Evolutionary conservation across 345 rosid genomes (phyloP).

Genomic region (Lepidium didymum): DNA sequence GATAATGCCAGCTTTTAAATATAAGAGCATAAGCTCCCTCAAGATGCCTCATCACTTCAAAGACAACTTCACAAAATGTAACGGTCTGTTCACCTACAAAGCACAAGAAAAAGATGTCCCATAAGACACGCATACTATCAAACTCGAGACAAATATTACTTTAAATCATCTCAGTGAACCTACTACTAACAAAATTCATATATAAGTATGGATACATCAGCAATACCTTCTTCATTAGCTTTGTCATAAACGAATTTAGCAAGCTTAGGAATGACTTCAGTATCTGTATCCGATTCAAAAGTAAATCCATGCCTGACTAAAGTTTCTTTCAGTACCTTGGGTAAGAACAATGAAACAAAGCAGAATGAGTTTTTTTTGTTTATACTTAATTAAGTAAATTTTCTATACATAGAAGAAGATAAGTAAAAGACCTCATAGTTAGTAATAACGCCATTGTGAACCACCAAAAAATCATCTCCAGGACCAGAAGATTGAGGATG

Average conservation of each 20-base stretch:
- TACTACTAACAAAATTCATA: not conserved
- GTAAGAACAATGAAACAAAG: not conserved
- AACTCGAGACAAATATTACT: not conserved
- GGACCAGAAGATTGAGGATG: constrained; percentile 86
- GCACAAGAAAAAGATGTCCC: constrained; percentile 5
- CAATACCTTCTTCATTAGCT: constrained; percentile 76
- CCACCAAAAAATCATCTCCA: constrained; percentile 85
- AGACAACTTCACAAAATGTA: constrained; percentile 82
- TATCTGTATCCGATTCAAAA: constrained; percentile 90
- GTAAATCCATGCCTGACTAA: constrained; percentile 76
- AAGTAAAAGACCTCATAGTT: constrained; percentile 67
- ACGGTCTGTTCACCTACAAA: constrained; percentile 59
- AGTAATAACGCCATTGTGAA: constrained; percentile 88
- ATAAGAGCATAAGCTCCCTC: constrained; percentile 99
- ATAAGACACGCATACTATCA: not conserved
- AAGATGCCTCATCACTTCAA: constrained; percentile 93
- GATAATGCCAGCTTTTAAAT: constrained; percentile 87
- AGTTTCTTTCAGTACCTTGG: constrained; percentile 67
- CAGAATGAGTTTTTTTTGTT: not conserved
- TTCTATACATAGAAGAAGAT: not conserved
- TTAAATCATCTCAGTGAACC: not conserved
- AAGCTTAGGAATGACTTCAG: constrained; percentile 96
- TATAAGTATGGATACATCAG: not conserved
- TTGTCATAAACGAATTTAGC: constrained; percentile 85
- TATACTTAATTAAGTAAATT: no score